These are phyloP conservation scores for Dryas alaskensis DNA, from an alignment of 306 rosid genomes.

Conservation along the genomic window DNA sequence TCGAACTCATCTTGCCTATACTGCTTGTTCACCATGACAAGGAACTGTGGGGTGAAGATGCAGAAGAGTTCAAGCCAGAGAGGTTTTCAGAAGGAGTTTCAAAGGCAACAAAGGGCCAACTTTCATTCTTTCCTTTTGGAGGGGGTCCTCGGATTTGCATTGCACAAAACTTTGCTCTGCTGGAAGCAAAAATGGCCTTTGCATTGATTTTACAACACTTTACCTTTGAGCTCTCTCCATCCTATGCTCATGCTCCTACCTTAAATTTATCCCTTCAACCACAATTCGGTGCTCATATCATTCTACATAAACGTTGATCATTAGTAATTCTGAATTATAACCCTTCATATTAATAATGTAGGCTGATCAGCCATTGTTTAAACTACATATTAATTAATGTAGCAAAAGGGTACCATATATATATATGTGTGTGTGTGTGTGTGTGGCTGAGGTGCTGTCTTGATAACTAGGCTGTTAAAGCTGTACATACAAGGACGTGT, in stretches of 20 bases:
- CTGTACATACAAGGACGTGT: constrained; percentile 63
- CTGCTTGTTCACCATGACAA: constrained; percentile 26
- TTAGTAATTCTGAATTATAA: too few relatives aligned
- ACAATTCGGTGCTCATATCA: constrained; percentile 43
- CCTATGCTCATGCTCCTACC: constrained; percentile 45
- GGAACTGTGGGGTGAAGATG: constrained; percentile 46
- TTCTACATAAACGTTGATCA: constrained; percentile 15
- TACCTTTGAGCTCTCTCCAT: constrained; percentile 42
- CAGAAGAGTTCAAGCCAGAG: constrained; percentile 38
- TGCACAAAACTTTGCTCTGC: constrained; percentile 43
- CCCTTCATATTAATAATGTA: too few relatives aligned
- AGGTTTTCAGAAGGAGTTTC: constrained; percentile 40
- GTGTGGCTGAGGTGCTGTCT: not conserved
- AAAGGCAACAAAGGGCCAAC: constrained; percentile 26
- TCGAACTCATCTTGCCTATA: not conserved
- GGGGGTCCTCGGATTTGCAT: constrained; percentile 46
- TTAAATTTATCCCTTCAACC: constrained; percentile 20
- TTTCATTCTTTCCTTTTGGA: constrained; percentile 36
- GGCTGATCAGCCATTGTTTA: too few relatives aligned
- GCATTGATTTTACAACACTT: constrained; percentile 36
- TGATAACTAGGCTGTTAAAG: constrained; percentile 67
- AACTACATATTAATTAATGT: too few relatives aligned
- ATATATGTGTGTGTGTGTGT: too few relatives aligned
- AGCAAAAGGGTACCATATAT: too few relatives aligned
- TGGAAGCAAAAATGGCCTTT: constrained; percentile 41